Evolutionary conservation across 352 stramenopile genomes (phyloP).

Genomic region (Phytophthora sp.): DNA sequence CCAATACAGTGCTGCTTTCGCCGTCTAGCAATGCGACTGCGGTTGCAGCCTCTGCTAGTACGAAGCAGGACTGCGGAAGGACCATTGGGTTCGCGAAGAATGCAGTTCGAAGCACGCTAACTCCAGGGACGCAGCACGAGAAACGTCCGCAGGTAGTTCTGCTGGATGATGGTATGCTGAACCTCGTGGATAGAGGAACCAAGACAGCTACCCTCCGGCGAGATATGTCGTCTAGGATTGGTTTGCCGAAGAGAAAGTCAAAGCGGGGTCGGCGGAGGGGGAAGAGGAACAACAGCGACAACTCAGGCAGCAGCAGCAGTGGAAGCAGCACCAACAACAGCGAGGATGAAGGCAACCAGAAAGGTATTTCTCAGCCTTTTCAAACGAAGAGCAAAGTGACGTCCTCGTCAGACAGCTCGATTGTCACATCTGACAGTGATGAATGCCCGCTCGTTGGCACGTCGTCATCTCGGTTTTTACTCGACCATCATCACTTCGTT

Average conservation of each 20-base stretch:
- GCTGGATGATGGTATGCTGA: conserved; percentile 32
- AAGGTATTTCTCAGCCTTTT: no score
- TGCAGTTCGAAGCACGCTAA: background rate
- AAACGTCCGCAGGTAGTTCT: conserved; percentile 32
- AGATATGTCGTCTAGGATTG: no score
- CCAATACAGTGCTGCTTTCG: conserved; percentile 28
- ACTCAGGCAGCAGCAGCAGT: conserved; percentile 3
- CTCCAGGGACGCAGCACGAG: conserved; percentile 1
- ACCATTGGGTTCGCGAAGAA: background rate
- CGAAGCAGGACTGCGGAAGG: conserved; percentile 16
- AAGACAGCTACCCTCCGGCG: background rate
- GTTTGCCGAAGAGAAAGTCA: conserved; percentile 24
- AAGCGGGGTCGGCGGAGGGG: conserved; percentile 21
- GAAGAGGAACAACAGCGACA: conserved; percentile 22
- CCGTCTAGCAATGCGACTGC: conserved; percentile 29
- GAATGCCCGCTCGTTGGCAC: conserved; percentile 3
- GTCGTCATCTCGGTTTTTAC: conserved; percentile 34
- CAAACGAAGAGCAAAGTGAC: no score
- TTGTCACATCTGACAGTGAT: conserved; percentile 14
- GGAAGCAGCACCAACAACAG: conserved; percentile 30
- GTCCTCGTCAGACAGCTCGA: no score
- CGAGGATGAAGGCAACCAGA: conserved; percentile 23
- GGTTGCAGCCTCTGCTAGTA: conserved; percentile 4
- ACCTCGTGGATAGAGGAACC: conserved; percentile 2
- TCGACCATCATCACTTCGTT: conserved; percentile 76